Evolutionary conservation across 2,329 filamentous ascomycete species (phyloP).

Genomic region (Colletotrichum lini): DNA sequence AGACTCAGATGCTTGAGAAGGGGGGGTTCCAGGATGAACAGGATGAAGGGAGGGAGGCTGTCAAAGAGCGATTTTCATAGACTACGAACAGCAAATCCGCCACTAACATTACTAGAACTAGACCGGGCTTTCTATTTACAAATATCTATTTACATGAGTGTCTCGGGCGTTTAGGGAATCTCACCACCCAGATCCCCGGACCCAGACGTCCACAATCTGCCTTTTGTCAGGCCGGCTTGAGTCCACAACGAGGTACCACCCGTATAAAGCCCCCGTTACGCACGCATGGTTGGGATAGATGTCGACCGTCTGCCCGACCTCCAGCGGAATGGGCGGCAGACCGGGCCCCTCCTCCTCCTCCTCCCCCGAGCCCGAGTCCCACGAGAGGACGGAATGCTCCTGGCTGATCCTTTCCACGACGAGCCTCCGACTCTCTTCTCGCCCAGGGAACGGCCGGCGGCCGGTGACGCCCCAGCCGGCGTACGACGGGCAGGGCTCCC

Average conservation of each 20-base stretch:
- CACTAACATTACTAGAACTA: too few species aligned
- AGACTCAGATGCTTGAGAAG: not conserved
- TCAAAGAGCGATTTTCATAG: not conserved
- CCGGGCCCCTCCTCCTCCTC: not conserved
- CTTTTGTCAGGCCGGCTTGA: conserved; percentile 59
- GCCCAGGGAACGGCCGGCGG: conserved; percentile 48
- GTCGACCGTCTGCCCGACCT: conserved; percentile 49
- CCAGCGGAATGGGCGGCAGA: conserved; percentile 53
- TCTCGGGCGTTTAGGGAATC: not conserved
- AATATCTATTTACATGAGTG: not conserved
- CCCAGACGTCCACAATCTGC: conserved; percentile 71
- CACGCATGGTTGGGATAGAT: conserved; percentile 77
- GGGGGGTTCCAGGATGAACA: too few species aligned
- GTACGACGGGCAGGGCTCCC: conserved; percentile 74
- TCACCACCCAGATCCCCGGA: conserved; percentile 67
- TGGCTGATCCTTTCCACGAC: conserved; percentile 75
- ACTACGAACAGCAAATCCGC: not conserved
- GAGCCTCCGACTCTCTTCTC: conserved; percentile 49
- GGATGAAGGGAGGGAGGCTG: too few species aligned
- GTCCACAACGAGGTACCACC: conserved; percentile 70
- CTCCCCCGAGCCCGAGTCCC: conserved; percentile 54
- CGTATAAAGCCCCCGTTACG: conserved; percentile 71
- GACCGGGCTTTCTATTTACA: not conserved
- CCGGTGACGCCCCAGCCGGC: conserved; percentile 72
- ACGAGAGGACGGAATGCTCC: conserved; percentile 73